These are phyloP conservation scores for Pholiota adiposa DNA, from an alignment of 1,284 basidiomycete species.

Conservation along the genomic window DNA sequence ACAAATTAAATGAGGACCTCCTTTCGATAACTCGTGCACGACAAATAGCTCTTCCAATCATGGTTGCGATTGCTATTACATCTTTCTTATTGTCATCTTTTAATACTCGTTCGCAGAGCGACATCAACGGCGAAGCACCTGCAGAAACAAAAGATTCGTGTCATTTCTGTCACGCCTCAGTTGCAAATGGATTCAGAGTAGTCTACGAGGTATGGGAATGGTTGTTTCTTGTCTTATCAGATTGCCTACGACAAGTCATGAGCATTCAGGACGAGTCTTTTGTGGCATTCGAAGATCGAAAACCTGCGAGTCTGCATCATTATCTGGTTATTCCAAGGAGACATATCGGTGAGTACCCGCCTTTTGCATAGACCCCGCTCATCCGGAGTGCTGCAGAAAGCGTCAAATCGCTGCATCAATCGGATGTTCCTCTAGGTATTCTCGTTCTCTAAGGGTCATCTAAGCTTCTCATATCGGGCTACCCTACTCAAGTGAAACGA, in stretches of 20 bases:
- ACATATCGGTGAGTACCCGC: constrained; percentile 54
- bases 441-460: neutral
- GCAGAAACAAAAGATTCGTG: constrained; percentile 15
- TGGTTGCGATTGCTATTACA: constrained; percentile 8
- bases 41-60: neutral
- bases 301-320: constrained; percentile 64
- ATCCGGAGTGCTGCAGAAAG: constrained; percentile 38
- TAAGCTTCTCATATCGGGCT: neutral
- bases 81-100: constrained; percentile 13
- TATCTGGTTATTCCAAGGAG: constrained; percentile 66
- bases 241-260: neutral
- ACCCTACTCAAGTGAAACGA: constrained; percentile 46
- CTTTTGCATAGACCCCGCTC: neutral
- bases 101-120: constrained; percentile 14
- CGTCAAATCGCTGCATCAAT: constrained; percentile 49
- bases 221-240: neutral
- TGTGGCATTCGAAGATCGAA: constrained; percentile 67
- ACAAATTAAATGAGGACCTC: neutral
- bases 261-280: constrained; percentile 54
- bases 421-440: constrained; percentile 56
- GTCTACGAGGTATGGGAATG: constrained; percentile 54
- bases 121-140: neutral
- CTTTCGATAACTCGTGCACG: neutral
- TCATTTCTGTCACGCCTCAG: constrained; percentile 24
- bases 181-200: constrained; percentile 51